A percentile compares a stretch with the other conserved stretches of the same genome.
Evolutionary conservation across 345 rosid genomes (phyloP).

Genomic region (Hypericum perforatum): DNA sequence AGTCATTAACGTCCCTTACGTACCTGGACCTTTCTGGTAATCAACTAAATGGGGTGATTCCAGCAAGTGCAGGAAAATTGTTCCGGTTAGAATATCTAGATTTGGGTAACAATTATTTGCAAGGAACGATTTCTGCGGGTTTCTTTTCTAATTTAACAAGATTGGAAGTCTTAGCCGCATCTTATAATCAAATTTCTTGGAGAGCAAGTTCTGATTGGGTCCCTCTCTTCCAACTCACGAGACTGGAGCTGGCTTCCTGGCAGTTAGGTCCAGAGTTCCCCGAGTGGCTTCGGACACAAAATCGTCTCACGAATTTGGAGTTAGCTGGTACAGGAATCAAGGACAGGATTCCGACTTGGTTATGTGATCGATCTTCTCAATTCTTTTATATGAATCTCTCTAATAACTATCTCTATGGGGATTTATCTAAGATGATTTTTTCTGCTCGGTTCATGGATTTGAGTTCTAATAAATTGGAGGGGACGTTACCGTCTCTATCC

Average conservation of each 20-base stretch:
- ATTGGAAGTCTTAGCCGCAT: not conserved
- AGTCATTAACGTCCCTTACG: not conserved
- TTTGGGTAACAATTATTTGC: slow-evolving; percentile 4
- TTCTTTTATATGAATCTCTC: slow-evolving; percentile 2
- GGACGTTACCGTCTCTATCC: not conserved
- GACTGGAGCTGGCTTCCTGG: not conserved
- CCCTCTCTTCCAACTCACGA: slow-evolving; percentile 3
- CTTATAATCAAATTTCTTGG: not conserved
- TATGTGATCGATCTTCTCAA: not conserved
- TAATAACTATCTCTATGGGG: not conserved
- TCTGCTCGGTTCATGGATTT: slow-evolving; percentile 1
- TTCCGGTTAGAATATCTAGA: slow-evolving; percentile 10
- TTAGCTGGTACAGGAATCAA: slow-evolving; percentile 7
- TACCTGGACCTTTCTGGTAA: slow-evolving; percentile 1
- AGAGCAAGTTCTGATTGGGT: slow-evolving; percentile 6
- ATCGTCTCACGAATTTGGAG: not conserved
- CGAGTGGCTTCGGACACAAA: slow-evolving; percentile 8
- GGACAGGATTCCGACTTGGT: slow-evolving; percentile 4
- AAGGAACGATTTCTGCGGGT: slow-evolving; percentile 7
- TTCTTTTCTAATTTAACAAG: slow-evolving; percentile 10
- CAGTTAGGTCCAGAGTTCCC: slow-evolving; percentile 7
- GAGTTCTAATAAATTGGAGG: slow-evolving; percentile 7
- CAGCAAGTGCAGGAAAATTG: slow-evolving; percentile 14
- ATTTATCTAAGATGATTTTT: not conserved
- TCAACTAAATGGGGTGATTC: slow-evolving; percentile 17